phyloP scores from a whole-genome alignment of 345 rosid genomes.

The Syzygium aqueum region DNA sequence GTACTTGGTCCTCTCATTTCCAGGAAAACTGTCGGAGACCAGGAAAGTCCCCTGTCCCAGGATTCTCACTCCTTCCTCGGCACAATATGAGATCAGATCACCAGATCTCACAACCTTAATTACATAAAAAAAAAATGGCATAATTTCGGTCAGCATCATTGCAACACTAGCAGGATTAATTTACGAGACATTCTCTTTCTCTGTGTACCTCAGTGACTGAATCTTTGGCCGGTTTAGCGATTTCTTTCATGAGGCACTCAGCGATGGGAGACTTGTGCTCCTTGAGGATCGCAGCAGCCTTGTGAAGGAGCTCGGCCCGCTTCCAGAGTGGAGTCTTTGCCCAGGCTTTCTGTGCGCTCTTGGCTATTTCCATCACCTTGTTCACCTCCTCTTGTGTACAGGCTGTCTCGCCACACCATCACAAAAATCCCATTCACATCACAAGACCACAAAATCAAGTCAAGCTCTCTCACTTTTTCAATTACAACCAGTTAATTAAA shows the following conservation, averaged over 20 bases:
- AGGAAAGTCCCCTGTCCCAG: constrained; percentile 90
- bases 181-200: neutral
- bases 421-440: neutral
- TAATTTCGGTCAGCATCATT: neutral
- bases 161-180: neutral
- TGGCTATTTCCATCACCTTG: constrained; percentile 76
- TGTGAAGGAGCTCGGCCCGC: constrained; percentile 97
- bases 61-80: constrained; percentile 94
- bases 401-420: constrained; percentile 30
- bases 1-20: constrained; percentile 95
- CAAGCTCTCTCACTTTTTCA: neutral
- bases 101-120: constrained; percentile 92
- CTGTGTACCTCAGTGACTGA: constrained; percentile 64
- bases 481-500: neutral
- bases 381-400: constrained; percentile 98
- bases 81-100: constrained; percentile 84
- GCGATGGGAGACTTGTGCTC: constrained; percentile 79
- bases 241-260: constrained; percentile 87
- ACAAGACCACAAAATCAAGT: neutral
- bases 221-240: constrained; percentile 99
- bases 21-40: constrained; percentile 96
- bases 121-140: neutral
- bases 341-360: constrained; percentile 81
- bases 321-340: constrained; percentile 98
- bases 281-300: constrained; percentile 85